These are phyloP conservation scores for Dendrobium officinale DNA, from an alignment of 106 monocot species.

Conservation along the genomic window DNA sequence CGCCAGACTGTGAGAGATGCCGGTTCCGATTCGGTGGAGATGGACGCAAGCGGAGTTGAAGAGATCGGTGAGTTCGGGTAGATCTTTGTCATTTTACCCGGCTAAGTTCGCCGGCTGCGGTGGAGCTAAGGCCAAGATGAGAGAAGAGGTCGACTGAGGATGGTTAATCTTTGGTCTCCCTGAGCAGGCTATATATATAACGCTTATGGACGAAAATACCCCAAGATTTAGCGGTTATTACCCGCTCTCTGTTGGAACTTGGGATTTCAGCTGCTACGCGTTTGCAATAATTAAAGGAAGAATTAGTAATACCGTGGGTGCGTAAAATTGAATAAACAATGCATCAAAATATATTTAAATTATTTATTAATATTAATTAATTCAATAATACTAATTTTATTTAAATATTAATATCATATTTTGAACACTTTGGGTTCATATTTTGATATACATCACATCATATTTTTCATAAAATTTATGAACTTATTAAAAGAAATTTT, in stretches of 20 bases:
- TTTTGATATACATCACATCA: too few species aligned
- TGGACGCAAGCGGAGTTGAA: neutral
- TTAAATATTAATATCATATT: too few species aligned
- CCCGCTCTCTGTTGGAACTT: neutral
- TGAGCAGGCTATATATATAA: neutral
- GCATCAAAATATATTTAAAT: too few species aligned
- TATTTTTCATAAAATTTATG: too few species aligned
- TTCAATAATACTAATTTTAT: too few species aligned
- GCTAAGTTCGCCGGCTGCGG: neutral
- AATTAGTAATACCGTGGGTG: too few species aligned
- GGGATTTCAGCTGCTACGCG: too few species aligned
- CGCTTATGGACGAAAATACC: neutral
- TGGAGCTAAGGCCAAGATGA: neutral
- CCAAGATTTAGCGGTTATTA: neutral
- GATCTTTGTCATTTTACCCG: constrained; percentile 30
- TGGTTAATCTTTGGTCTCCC: neutral
- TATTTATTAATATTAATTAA: too few species aligned
- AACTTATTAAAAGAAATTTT: too few species aligned
- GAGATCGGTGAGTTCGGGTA: constrained; percentile 30
- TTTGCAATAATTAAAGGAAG: too few species aligned
- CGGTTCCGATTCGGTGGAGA: neutral
- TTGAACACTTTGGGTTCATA: too few species aligned
- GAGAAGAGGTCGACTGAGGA: neutral
- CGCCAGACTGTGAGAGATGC: constrained; percentile 42
- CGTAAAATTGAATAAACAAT: too few species aligned